These are phyloP conservation scores for Aspergillus viridinutans DNA, from an alignment of 2,329 filamentous ascomycete genomes.

Conservation along the genomic window DNA sequence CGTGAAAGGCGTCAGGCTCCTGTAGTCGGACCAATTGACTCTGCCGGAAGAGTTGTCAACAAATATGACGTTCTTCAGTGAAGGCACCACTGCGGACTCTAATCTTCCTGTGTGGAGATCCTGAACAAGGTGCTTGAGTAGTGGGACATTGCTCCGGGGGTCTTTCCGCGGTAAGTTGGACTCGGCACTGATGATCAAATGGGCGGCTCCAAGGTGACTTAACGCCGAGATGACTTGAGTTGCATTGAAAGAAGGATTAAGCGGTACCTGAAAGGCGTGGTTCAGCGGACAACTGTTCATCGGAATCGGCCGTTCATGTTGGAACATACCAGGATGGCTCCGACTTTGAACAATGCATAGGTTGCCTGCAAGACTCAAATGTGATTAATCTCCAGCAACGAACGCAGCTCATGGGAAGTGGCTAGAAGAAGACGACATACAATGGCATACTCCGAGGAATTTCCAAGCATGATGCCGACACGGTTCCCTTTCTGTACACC, in stretches of 20 bases:
- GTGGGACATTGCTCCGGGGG: conserved; percentile 56
- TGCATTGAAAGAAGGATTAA: conserved; percentile 86
- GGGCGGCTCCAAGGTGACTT: conserved; percentile 65
- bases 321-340: conserved; percentile 68
- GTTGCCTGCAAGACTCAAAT: conserved; percentile 44
- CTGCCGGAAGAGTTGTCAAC: conserved; percentile 69
- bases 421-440: conserved; percentile 39
- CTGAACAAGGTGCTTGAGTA: conserved; percentile 53
- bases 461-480: conserved; percentile 82
- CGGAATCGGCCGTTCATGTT: not conserved
- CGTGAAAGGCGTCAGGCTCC: conserved; percentile 45
- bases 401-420: not conserved
- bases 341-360: conserved; percentile 89
- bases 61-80: conserved; percentile 66
- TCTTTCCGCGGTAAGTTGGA: conserved; percentile 70
- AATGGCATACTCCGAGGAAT: conserved; percentile 76
- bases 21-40: conserved; percentile 43
- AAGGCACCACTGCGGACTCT: conserved; percentile 60
- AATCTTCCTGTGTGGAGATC: conserved; percentile 44
- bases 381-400: conserved; percentile 9
- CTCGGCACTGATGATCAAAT: conserved; percentile 81
- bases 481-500: conserved; percentile 79
- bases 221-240: conserved; percentile 74
- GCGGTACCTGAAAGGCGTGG: conserved; percentile 58
- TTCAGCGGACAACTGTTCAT: not conserved